These are phyloP conservation scores for Ophiosphaerella korrae DNA, from an alignment of 2,329 filamentous ascomycete species.

Conservation along the genomic window DNA sequence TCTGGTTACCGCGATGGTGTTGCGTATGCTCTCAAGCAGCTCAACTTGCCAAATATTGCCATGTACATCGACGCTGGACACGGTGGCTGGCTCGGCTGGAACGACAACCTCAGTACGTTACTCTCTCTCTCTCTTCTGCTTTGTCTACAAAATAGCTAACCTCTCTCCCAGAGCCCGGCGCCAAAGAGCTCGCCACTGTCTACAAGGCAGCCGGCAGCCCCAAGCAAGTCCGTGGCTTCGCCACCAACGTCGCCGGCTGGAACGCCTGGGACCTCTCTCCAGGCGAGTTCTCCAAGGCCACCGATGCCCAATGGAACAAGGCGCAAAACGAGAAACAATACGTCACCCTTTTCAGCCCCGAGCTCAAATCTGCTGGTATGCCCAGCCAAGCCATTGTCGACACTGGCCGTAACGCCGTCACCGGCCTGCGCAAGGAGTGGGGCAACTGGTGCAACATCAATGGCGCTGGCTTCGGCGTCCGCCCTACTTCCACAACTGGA, in stretches of 20 bases:
- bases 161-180: constrained; percentile 50
- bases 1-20: constrained; percentile 63
- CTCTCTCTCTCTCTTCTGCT: neutral
- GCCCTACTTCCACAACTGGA: constrained; percentile 65
- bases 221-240: constrained; percentile 57
- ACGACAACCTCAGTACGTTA: constrained; percentile 59
- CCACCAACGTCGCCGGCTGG: constrained; percentile 65
- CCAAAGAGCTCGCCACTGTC: constrained; percentile 55
- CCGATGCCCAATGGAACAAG: constrained; percentile 47
- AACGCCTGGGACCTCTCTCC: constrained; percentile 57
- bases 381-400: constrained; percentile 62
- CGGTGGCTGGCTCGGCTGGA: constrained; percentile 70
- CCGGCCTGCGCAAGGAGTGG: constrained; percentile 57
- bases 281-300: constrained; percentile 42
- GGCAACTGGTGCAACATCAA: constrained; percentile 73
- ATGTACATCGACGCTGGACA: constrained; percentile 71
- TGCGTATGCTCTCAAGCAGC: constrained; percentile 61
- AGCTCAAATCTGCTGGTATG: constrained; percentile 55
- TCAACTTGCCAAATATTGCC: constrained; percentile 67
- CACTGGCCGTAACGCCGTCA: constrained; percentile 63
- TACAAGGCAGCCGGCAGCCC: constrained; percentile 57
- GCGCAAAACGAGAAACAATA: constrained; percentile 60
- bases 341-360: constrained; percentile 57
- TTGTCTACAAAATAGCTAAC: constrained; percentile 9
- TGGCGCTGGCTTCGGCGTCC: constrained; percentile 66